A percentile compares a stretch with the other conserved stretches of the same genome.
These are phyloP conservation scores for Nidularia sp. DNA, from an alignment of 768 basidiomycete genomes.

Conservation along the genomic window DNA sequence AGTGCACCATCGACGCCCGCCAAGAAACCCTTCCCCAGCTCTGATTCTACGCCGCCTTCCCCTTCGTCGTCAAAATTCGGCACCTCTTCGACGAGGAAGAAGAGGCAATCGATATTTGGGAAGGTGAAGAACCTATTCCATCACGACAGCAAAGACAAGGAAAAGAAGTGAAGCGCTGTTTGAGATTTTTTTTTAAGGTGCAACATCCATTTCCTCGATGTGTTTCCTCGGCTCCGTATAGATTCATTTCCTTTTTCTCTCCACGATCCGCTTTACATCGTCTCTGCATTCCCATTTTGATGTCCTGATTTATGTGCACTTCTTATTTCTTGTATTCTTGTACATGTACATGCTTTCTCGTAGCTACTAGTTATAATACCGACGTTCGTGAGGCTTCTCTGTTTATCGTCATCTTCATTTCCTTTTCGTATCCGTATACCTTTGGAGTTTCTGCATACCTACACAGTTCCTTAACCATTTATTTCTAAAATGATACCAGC, in stretches of 20 bases:
- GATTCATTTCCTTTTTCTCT: neutral
- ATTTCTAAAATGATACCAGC: slow-evolving; percentile 61
- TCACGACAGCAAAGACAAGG: slow-evolving; percentile 34
- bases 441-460: neutral
- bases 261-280: neutral
- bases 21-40: slow-evolving; percentile 3
- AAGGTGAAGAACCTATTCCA: slow-evolving; percentile 50
- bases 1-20: slow-evolving; percentile 1
- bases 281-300: neutral
- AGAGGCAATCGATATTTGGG: slow-evolving; percentile 48
- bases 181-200: neutral
- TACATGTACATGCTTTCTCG: neutral
- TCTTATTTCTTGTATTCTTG: slow-evolving; percentile 1
- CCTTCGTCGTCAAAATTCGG: slow-evolving; percentile 27
- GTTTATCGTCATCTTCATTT: neutral
- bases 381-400: neutral
- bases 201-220: neutral
- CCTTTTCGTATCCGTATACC: neutral
- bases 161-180: slow-evolving; percentile 11
- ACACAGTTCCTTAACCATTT: slow-evolving; percentile 4
- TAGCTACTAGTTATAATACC: neutral
- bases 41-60: slow-evolving; percentile 12
- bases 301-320: slow-evolving; percentile 5
- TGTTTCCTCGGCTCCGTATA: neutral
- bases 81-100: slow-evolving; percentile 39